Evolutionary conservation across 768 basidiomycete genomes (phyloP), one percentile per base, ranked within the genome.

Genomic region (Boletus pseudopeckii): DNA sequence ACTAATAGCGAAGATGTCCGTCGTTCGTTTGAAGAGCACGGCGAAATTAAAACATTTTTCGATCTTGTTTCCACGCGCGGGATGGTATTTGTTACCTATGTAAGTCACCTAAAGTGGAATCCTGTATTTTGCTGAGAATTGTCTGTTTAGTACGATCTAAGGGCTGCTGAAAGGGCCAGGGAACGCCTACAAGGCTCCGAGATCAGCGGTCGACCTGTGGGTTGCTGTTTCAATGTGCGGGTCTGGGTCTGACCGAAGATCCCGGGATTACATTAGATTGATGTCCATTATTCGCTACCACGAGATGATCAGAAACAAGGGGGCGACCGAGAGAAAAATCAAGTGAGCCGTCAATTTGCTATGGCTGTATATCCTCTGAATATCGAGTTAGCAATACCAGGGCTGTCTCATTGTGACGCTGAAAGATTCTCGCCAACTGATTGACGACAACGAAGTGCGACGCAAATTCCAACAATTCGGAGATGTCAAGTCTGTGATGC

Each of bases 11-110:
- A 86, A 5, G 86, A 88, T 66, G 86, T 99, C 8, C 86, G 90
- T 56, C 80, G 77, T 41, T 82, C 83, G 49, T 99, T 98, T 72
- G 92, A 92, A 74, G 87, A 89, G 54, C 90, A 92, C 65, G 97
- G 97, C 58, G 92, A 93, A 64, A 92, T 98, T 75, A 94, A 93
- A 74, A 94, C 91, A 1, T 98, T 95, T 70, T 98, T 98, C 71
- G 97, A 99, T 72, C 77, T 98, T 18, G 90, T 98, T 57, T 81
- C 84, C 45, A 95, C 90, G 11, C 81, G 97, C 55, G 97, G 97
- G n/a, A 97, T 99, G 91, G 89, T 98, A 14, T 99, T 99, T 71
- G 89, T 98, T 42, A 99, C 96, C 45, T 99, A 92, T 70, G 97
- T 98, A 74, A 82, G 96, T 83, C 45, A 42, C 36, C 22, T 36